A percentile compares a stretch with the other conserved stretches of the same genome.
Conservation (phyloP, 139 green algal genomes). For the Pleodorina starrii region DNA sequence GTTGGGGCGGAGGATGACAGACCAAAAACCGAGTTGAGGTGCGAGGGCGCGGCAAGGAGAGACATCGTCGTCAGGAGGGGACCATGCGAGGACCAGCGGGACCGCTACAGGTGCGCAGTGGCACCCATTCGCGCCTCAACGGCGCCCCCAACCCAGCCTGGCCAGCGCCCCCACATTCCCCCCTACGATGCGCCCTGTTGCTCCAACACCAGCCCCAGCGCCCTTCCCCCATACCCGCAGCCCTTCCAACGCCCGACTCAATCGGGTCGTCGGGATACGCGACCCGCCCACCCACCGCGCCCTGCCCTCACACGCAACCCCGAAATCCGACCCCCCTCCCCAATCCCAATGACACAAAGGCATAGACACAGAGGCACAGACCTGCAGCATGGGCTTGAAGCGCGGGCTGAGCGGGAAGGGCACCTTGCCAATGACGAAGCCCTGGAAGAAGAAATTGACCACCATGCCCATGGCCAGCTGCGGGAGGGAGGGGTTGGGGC, state of each 20-base stretch:
- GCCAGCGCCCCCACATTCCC: not conserved
- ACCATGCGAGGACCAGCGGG: not conserved
- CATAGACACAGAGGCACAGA: constrained; percentile 12
- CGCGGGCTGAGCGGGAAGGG: constrained; percentile 89
- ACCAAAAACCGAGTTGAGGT: not conserved
- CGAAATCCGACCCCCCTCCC: not conserved
- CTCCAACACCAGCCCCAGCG: not conserved
- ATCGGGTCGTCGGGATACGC: too few species aligned
- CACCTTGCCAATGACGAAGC: constrained; percentile 94
- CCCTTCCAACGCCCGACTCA: too few species aligned
- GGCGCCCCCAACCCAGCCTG: not conserved
- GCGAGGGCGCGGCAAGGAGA: not conserved
- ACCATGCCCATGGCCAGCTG: constrained; percentile 88
- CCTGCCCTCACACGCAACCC: not conserved
- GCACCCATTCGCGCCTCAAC: not conserved
- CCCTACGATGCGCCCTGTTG: too few species aligned
- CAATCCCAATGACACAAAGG: not conserved
- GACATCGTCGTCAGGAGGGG: too few species aligned
- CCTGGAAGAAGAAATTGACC: constrained; percentile 86
- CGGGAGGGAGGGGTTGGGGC: not conserved
- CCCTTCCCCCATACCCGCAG: not conserved
- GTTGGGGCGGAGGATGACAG: not conserved
- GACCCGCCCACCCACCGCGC: too few species aligned
- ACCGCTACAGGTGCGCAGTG: too few species aligned
- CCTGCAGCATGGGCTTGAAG: constrained; percentile 93